A percentile compares a stretch with the other conserved stretches of the same genome.
phyloP scores from a whole-genome alignment of 2,329 filamentous ascomycete species.

The Daldinia eschscholtzii region DNA sequence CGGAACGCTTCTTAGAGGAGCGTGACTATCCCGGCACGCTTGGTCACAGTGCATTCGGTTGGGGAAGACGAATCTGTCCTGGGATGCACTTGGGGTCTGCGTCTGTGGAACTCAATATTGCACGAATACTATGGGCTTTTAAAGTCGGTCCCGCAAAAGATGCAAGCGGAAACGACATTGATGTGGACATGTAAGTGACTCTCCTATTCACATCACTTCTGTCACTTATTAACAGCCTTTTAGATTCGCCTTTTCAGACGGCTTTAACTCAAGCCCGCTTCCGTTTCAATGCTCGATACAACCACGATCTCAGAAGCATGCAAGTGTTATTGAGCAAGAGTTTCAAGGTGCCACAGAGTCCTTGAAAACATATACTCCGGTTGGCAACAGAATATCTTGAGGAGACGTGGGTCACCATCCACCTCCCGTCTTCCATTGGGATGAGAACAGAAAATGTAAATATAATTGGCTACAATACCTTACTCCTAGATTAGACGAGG shows the following conservation, averaged over 20 bases:
- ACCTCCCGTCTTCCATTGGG: not conserved
- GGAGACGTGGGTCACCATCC: not conserved
- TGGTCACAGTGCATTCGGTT: slow-evolving; percentile 58
- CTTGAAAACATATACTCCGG: slow-evolving; percentile 48
- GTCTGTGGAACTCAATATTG: slow-evolving; percentile 61
- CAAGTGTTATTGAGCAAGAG: slow-evolving; percentile 53
- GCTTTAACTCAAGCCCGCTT: slow-evolving; percentile 58
- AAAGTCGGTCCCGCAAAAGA: slow-evolving; percentile 53
- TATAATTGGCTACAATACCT: not conserved
- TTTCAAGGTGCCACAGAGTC: slow-evolving; percentile 44
- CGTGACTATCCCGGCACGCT: slow-evolving; percentile 54
- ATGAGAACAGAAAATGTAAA: not conserved
- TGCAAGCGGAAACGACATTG: slow-evolving; percentile 50
- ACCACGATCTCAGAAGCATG: slow-evolving; percentile 53
- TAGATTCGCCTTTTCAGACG: slow-evolving; percentile 58
- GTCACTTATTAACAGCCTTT: not conserved
- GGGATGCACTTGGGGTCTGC: slow-evolving; percentile 65
- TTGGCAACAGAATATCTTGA: slow-evolving; percentile 44
- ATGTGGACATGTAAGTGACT: slow-evolving; percentile 56
- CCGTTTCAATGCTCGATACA: slow-evolving; percentile 58
- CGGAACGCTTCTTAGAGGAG: slow-evolving; percentile 39
- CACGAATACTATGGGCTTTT: slow-evolving; percentile 67
- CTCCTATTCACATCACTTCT: not conserved
- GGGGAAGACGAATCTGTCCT: slow-evolving; percentile 57
- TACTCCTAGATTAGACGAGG: not conserved